These are phyloP conservation scores for Monosporascus sp. DNA, from an alignment of 2,329 filamentous ascomycete genomes.

Conservation along the genomic window DNA sequence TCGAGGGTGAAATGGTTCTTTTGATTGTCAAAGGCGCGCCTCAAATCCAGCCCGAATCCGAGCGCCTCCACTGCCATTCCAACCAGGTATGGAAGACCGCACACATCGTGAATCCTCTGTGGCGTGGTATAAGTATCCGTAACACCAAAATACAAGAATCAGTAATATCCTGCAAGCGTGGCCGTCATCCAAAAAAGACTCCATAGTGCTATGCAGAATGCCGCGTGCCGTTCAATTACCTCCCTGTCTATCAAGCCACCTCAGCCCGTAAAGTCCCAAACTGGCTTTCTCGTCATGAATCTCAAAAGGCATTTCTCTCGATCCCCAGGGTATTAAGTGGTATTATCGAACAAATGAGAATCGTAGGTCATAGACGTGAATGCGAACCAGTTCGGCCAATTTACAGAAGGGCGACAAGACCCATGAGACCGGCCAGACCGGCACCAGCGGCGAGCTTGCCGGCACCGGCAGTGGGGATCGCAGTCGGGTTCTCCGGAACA, in stretches of 20 bases:
- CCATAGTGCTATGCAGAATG: conserved; percentile 34
- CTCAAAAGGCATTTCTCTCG: conserved; percentile 29
- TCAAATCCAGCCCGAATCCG: conserved; percentile 6
- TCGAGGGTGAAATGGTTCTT: conserved; percentile 4
- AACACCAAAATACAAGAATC: conserved; percentile 40
- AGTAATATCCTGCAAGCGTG: conserved; percentile 30
- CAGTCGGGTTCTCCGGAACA: conserved; percentile 18
- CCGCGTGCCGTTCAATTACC: conserved; percentile 20
- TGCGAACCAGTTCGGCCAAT: conserved; percentile 30
- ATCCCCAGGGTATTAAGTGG: conserved; percentile 29
- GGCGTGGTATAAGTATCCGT: conserved; percentile 22
- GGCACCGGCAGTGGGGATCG: conserved; percentile 49
- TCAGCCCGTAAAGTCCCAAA: conserved; percentile 23
- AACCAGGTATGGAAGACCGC: conserved; percentile 23
- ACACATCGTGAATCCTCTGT: conserved; percentile 32
- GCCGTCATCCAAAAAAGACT: conserved; percentile 25
- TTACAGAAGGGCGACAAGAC: conserved; percentile 57
- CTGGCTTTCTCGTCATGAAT: conserved; percentile 34
- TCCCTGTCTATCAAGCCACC: conserved; percentile 26
- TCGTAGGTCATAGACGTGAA: conserved; percentile 32
- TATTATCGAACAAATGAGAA: conserved; percentile 37
- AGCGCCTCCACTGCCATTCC: conserved; percentile 12
- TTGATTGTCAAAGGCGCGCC: conserved; percentile 2
- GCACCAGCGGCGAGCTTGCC: conserved; percentile 52
- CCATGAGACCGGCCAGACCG: conserved; percentile 56